phyloP scores from a whole-genome alignment of 345 rosid genomes.

The Eucalyptus marginata region DNA sequence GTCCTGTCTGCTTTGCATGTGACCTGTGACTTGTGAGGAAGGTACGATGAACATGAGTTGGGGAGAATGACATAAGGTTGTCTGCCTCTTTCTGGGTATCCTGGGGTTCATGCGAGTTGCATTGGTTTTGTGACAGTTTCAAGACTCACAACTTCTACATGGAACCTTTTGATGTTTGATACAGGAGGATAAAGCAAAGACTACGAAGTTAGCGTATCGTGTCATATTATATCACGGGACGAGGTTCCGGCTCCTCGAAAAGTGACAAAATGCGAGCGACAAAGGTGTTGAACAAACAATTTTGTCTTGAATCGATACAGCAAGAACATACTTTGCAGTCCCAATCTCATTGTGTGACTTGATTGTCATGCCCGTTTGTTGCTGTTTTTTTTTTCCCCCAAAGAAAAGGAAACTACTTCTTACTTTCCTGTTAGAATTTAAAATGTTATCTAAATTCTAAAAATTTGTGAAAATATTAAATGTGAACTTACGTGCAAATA shows the following conservation, averaged over 20 bases:
- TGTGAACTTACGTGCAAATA: neutral
- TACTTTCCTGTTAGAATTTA: neutral
- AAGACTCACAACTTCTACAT: neutral
- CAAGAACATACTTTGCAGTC: neutral
- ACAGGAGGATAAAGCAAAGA: neutral
- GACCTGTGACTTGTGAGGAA: neutral
- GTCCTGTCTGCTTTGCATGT: neutral
- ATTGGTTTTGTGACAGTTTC: neutral
- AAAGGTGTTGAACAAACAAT: neutral
- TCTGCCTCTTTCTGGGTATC: neutral
- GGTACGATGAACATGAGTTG: neutral
- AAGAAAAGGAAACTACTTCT: neutral
- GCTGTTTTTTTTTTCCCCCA: neutral
- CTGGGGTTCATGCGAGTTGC: neutral
- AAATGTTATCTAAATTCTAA: neutral
- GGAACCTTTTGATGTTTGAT: neutral
- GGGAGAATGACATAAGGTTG: neutral
- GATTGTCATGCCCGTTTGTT: neutral
- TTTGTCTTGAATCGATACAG: neutral
- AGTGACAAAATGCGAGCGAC: neutral
- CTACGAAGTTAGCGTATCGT: neutral
- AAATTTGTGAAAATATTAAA: neutral
- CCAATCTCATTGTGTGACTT: neutral
- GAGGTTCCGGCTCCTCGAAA: neutral
- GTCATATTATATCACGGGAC: neutral